These are phyloP conservation scores for Salvia splendens DNA, from an alignment of 257 asterid species.

Conservation along the genomic window DNA sequence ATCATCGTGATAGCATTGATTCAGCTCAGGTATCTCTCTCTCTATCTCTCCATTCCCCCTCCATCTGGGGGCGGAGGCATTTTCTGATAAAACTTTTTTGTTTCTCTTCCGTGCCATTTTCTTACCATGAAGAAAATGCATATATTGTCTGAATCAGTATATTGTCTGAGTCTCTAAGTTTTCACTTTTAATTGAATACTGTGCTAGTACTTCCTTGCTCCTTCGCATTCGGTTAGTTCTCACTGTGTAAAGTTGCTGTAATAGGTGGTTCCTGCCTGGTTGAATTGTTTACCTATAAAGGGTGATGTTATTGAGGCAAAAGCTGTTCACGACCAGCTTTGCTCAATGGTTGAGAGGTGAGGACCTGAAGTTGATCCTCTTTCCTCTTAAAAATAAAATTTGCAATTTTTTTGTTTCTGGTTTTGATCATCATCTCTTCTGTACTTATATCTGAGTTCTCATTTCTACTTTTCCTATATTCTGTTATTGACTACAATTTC, in stretches of 20 bases:
- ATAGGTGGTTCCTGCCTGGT: slow-evolving; percentile 95
- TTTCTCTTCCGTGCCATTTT: not conserved
- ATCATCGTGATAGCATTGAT: slow-evolving; percentile 91
- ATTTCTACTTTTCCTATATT: not conserved
- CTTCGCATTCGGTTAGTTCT: not conserved
- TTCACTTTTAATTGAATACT: not conserved
- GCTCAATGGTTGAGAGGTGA: slow-evolving; percentile 94
- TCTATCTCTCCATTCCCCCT: not conserved
- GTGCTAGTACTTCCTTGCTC: slow-evolving; percentile 13
- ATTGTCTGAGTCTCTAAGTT: slow-evolving; percentile 3
- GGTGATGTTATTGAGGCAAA: slow-evolving; percentile 91
- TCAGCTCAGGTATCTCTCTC: slow-evolving; percentile 63
- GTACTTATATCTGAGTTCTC: slow-evolving; percentile 11
- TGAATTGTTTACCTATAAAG: slow-evolving; percentile 89
- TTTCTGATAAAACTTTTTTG: not conserved
- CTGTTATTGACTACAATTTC: slow-evolving; percentile 14
- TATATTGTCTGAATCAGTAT: not conserved
- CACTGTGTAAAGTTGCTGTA: slow-evolving; percentile 27
- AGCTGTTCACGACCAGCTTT: slow-evolving; percentile 92
- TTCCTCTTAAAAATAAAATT: not conserved
- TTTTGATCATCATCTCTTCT: slow-evolving; percentile 19
- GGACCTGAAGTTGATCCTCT: not conserved
- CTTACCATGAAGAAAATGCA: not conserved
- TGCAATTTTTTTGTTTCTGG: not conserved
- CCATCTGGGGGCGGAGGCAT: not conserved